Conservation (phyloP, 208 protist genomes). For the Leishmania amazonensis region DNA sequence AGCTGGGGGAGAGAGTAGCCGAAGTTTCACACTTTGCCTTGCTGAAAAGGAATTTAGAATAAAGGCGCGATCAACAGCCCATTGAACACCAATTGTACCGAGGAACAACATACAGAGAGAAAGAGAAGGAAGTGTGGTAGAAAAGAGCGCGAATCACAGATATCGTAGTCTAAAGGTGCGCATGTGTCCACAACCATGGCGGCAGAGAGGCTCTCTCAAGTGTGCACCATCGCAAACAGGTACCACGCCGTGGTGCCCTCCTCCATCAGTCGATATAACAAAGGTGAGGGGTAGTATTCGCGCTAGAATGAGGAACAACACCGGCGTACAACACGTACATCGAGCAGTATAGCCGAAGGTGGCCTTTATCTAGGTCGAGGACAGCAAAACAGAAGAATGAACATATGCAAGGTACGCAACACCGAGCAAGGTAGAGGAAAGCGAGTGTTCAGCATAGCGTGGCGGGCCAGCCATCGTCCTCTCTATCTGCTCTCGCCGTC, state of each 20-base stretch:
- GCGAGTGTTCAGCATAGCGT: neutral
- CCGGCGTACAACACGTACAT: neutral
- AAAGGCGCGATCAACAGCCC: neutral
- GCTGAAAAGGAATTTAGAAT: neutral
- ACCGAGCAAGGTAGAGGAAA: neutral
- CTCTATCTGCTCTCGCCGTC: neutral
- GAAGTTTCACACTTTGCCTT: neutral
- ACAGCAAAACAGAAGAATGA: constrained; percentile 9
- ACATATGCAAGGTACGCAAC: neutral
- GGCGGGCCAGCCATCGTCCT: neutral
- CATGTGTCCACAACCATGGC: neutral
- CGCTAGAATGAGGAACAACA: neutral
- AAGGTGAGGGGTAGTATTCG: neutral
- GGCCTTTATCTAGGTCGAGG: constrained; percentile 15
- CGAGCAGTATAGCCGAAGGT: neutral
- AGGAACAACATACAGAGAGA: neutral
- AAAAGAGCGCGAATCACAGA: neutral
- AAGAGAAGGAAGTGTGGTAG: neutral
- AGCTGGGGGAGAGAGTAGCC: neutral
- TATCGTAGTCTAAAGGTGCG: neutral
- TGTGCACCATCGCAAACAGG: neutral
- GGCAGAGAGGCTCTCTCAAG: neutral
- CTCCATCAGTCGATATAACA: too few relatives aligned
- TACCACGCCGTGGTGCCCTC: neutral
- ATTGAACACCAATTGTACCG: neutral